Evolutionary conservation across 192 early-diverging fungal species (phyloP).

Genomic region (Mortierella alpina): DNA sequence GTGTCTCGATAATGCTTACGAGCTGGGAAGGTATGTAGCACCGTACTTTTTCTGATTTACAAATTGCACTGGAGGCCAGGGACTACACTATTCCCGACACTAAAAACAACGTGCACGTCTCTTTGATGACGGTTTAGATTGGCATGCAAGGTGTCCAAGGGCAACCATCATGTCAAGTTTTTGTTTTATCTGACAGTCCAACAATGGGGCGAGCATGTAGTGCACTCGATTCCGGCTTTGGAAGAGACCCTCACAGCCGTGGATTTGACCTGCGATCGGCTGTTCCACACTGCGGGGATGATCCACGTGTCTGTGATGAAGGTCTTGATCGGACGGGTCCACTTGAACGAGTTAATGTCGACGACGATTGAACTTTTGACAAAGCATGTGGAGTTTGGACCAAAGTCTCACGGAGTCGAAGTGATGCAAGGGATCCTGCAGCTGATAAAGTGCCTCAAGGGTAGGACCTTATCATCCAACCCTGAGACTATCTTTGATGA

Average conservation of each 20-base stretch:
- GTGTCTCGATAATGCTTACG: conserved; percentile 34
- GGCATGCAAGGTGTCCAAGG: conserved; percentile 32
- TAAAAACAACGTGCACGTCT: not conserved
- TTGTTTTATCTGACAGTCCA: conserved; percentile 43
- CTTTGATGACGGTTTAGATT: too few relatives aligned
- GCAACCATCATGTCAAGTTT: conserved; percentile 41
- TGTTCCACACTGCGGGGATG: conserved; percentile 48
- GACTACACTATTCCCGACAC: not conserved
- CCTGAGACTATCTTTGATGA: conserved; percentile 51
- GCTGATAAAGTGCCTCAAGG: conserved; percentile 48
- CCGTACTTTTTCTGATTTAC: too few relatives aligned
- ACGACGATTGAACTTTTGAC: conserved; percentile 32
- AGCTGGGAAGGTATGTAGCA: conserved; percentile 38
- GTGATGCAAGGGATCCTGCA: conserved; percentile 50
- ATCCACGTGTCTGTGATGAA: conserved; percentile 45
- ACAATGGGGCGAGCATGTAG: conserved; percentile 49
- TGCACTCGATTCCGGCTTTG: conserved; percentile 27
- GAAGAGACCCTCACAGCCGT: conserved; percentile 47
- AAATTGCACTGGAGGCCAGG: not conserved
- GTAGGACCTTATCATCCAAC: conserved; percentile 20
- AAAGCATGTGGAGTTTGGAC: conserved; percentile 45
- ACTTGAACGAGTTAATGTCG: conserved; percentile 41
- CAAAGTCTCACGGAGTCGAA: conserved; percentile 50
- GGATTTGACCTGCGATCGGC: conserved; percentile 47
- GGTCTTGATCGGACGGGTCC: conserved; percentile 25